Evolutionary conservation across 805 yeast genomes (phyloP).

Genomic region (Pichia occidentalis): DNA sequence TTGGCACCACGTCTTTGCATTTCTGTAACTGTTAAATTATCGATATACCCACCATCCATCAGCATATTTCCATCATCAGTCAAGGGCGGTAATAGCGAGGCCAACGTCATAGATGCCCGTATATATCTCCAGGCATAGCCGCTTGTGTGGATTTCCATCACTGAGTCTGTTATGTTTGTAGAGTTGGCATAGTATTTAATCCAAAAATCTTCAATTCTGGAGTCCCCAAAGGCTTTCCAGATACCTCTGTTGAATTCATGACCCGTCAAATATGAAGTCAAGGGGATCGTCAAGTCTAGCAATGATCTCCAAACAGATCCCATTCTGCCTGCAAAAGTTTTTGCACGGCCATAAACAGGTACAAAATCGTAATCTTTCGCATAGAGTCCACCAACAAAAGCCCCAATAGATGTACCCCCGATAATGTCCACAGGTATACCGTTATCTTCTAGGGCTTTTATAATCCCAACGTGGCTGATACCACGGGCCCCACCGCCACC

Average conservation of each 20-base stretch:
- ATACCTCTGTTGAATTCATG: conserved; percentile 95
- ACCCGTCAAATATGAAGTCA: conserved; percentile 92
- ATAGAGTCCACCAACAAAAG: conserved; percentile 91
- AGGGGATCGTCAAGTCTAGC: conserved; percentile 85
- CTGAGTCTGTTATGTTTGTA: conserved; percentile 88
- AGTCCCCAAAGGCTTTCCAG: conserved; percentile 94
- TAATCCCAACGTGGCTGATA: conserved; percentile 82
- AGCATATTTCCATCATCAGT: conserved; percentile 89
- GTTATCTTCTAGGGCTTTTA: conserved; percentile 82
- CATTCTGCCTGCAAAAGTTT: conserved; percentile 76
- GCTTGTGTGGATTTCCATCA: conserved; percentile 87
- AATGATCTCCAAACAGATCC: conserved; percentile 81
- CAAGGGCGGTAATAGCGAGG: conserved; percentile 86
- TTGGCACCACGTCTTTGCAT: conserved; percentile 88
- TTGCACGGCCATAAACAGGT: conserved; percentile 84
- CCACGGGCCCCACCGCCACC: conserved; percentile 99
- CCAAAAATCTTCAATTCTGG: conserved; percentile 96
- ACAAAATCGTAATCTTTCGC: conserved; percentile 90
- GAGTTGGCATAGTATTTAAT: conserved; percentile 81
- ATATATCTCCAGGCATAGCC: conserved; percentile 96
- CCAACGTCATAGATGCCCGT: conserved; percentile 93
- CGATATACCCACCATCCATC: conserved; percentile 93
- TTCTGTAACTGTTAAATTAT: conserved; percentile 85
- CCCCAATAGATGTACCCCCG: conserved; percentile 96
- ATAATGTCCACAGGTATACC: conserved; percentile 91